Conservation (phyloP, 108 stramenopile genomes). For the Cyclostephanos invisitatus region DNA sequence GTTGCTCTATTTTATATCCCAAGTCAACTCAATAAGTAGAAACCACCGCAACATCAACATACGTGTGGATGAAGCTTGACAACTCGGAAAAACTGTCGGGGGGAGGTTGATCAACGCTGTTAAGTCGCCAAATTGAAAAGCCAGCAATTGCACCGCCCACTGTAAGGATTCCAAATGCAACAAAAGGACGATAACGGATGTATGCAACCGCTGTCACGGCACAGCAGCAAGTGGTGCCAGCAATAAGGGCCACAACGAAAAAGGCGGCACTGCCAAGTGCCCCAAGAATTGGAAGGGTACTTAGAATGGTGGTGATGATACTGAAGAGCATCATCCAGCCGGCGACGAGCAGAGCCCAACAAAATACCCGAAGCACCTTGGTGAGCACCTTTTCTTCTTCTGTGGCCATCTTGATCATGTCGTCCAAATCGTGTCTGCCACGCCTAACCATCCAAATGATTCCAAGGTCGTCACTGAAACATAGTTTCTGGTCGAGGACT, state of each 20-base stretch:
- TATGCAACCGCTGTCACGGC: slow-evolving; percentile 51
- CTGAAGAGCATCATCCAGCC: slow-evolving; percentile 58
- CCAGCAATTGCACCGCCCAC: slow-evolving; percentile 44
- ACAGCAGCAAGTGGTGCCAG: slow-evolving; percentile 50
- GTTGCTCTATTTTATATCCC: background rate
- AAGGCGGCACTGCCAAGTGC: slow-evolving; percentile 48
- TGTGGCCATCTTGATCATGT: slow-evolving; percentile 59
- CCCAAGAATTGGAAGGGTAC: slow-evolving; percentile 45
- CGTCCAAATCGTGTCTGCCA: slow-evolving; percentile 42
- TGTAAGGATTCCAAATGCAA: slow-evolving; percentile 43
- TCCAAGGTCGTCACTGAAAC: slow-evolving; percentile 52
- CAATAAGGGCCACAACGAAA: slow-evolving; percentile 44
- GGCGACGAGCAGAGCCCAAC: slow-evolving; percentile 40
- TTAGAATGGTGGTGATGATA: slow-evolving; percentile 42
- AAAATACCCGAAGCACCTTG: slow-evolving; percentile 44
- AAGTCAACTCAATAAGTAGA: background rate
- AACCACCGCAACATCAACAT: background rate
- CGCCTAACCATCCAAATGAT: slow-evolving; percentile 59
- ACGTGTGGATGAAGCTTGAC: background rate
- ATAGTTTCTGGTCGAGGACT: slow-evolving; percentile 49
- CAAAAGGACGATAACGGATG: slow-evolving; percentile 52
- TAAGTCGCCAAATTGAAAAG: slow-evolving; percentile 38
- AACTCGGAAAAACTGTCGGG: background rate
- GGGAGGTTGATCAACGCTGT: slow-evolving; percentile 28
- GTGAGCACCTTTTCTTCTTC: slow-evolving; percentile 48